Conservation (phyloP, 2,329 filamentous ascomycete species). For the Pseudopyricularia javanii region DNA sequence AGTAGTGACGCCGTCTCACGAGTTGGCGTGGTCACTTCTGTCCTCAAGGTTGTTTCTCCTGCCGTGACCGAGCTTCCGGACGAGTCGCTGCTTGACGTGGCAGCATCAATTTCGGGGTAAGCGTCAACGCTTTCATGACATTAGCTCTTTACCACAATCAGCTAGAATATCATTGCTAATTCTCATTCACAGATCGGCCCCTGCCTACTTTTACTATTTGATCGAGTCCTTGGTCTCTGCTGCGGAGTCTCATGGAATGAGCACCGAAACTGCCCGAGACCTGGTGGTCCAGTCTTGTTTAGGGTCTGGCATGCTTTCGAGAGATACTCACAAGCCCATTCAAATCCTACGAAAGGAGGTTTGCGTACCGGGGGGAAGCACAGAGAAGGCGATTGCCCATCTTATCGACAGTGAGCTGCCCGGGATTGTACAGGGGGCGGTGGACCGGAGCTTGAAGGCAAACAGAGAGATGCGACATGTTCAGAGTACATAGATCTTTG, state of each 20-base stretch:
- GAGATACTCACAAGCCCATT: background rate
- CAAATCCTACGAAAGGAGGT: background rate
- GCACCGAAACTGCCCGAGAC: constrained; percentile 33
- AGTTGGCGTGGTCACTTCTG: constrained; percentile 25
- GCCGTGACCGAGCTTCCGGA: constrained; percentile 35
- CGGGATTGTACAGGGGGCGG: constrained; percentile 15
- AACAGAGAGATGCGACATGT: background rate
- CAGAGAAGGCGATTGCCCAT: background rate
- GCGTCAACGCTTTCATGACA: background rate
- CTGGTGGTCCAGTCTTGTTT: constrained; percentile 37
- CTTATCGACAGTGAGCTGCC: background rate
- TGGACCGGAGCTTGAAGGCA: background rate
- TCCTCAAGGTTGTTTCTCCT: constrained; percentile 33
- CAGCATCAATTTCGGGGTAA: constrained; percentile 32
- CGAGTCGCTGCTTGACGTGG: constrained; percentile 35
- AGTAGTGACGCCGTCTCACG: constrained; percentile 27
- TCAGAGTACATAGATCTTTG: background rate
- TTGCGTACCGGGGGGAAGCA: background rate
- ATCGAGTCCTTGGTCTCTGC: constrained; percentile 36
- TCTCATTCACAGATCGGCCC: constrained; percentile 27
- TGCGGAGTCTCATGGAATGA: constrained; percentile 29
- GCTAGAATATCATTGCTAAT: background rate
- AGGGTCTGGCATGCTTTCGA: constrained; percentile 23
- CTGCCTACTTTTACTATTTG: constrained; percentile 40
- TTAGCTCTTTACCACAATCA: background rate